Evolutionary conservation across 139 green algal genomes (phyloP).

Genomic region (Edaphochlamys debaryana): DNA sequence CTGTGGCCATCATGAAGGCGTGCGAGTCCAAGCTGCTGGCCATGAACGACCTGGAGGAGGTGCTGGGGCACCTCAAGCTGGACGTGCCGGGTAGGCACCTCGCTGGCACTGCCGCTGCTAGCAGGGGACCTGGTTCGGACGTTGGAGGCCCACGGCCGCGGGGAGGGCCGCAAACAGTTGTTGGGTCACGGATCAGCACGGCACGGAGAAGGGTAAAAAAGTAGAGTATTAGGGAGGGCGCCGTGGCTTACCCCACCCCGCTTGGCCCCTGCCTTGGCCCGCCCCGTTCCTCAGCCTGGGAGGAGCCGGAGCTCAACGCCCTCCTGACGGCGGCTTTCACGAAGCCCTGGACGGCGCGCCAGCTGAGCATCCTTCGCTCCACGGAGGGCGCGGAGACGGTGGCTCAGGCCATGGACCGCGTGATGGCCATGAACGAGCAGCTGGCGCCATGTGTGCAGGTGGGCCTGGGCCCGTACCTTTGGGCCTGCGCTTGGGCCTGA

Average conservation of each 20-base stretch:
- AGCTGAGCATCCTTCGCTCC: conserved; percentile 65
- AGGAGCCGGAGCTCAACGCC: conserved; percentile 50
- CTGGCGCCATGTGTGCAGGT: background rate
- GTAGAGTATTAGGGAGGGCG: no score
- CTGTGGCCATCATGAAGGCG: conserved; percentile 58
- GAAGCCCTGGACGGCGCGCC: conserved; percentile 61
- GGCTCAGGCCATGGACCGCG: conserved; percentile 63
- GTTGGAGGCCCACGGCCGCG: no score
- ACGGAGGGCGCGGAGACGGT: conserved; percentile 68
- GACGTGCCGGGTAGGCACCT: conserved; percentile 62
- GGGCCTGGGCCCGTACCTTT: no score
- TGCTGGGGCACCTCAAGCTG: conserved; percentile 71
- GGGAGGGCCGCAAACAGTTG: no score
- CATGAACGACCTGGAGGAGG: conserved; percentile 75
- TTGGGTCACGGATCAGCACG: no score
- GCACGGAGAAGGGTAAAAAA: no score
- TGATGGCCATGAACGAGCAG: conserved; percentile 37
- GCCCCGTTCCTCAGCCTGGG: no score
- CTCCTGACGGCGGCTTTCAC: conserved; percentile 46
- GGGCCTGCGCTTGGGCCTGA: no score
- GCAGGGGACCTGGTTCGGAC: no score
- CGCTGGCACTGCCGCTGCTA: no score
- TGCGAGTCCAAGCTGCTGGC: conserved; percentile 56
- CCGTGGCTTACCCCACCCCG: no score
- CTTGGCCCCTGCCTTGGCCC: no score